Percentiles rank a stretch among this genome's conserved stretches.
Evolutionary conservation across 2,329 filamentous ascomycete species (phyloP).

Genomic region (Penicillium capsulatum): DNA sequence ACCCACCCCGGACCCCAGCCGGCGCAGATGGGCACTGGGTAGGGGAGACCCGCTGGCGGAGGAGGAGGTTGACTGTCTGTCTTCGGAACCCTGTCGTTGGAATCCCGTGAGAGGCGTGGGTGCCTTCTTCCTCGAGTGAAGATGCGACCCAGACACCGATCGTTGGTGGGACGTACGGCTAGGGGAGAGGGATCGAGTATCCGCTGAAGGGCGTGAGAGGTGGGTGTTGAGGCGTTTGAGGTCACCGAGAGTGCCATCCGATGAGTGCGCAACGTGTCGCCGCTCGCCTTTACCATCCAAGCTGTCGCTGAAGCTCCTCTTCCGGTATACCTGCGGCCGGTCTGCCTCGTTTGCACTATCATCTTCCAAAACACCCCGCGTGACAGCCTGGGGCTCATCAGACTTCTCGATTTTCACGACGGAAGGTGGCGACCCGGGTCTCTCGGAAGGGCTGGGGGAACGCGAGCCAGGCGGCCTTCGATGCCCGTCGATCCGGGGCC

Average conservation of each 20-base stretch:
- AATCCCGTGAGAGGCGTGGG: slow-evolving; percentile 42
- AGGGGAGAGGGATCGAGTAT: slow-evolving; percentile 37
- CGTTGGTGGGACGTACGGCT: slow-evolving; percentile 35
- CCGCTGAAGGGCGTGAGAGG: slow-evolving; percentile 28
- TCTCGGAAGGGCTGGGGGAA: slow-evolving; percentile 25
- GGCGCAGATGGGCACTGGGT: slow-evolving; percentile 40
- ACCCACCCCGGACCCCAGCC: slow-evolving; percentile 39
- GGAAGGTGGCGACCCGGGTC: slow-evolving; percentile 28
- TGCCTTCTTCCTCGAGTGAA: slow-evolving; percentile 34
- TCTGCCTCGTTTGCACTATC: slow-evolving; percentile 8
- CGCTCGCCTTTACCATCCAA: slow-evolving; percentile 29
- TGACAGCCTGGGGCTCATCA: slow-evolving; percentile 29
- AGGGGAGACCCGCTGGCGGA: slow-evolving; percentile 44
- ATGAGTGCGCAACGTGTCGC: slow-evolving; percentile 22
- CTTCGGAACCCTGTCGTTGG: slow-evolving; percentile 44
- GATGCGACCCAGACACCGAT: slow-evolving; percentile 34
- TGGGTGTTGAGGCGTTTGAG: slow-evolving; percentile 27
- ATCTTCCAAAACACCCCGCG: slow-evolving; percentile 17
- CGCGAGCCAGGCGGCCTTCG: slow-evolving; percentile 20
- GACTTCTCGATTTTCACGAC: slow-evolving; percentile 37
- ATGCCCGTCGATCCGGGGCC: slow-evolving; percentile 28
- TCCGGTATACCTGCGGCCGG: slow-evolving; percentile 27
- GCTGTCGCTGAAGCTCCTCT: slow-evolving; percentile 38
- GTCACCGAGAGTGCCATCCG: slow-evolving; percentile 18
- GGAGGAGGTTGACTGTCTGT: slow-evolving; percentile 44